Conservation (phyloP, 2,329 filamentous ascomycete genomes). For the Aspergillus persii region DNA sequence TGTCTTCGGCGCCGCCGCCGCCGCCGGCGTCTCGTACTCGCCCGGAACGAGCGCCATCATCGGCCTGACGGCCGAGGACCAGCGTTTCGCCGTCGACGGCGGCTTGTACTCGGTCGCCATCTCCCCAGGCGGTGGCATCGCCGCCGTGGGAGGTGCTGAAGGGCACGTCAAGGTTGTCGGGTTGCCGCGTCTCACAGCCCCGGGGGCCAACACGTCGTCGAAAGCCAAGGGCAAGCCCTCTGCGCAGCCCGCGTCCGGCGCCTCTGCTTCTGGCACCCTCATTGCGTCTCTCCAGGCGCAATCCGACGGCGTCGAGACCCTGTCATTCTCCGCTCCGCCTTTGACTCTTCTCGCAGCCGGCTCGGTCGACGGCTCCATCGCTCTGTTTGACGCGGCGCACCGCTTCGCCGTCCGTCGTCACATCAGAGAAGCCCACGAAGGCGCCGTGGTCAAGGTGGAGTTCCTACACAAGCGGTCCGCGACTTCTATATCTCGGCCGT, state of each 20-base stretch:
- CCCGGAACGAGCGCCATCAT: conserved; percentile 66
- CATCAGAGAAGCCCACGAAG: conserved; percentile 78
- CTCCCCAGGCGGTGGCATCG: conserved; percentile 73
- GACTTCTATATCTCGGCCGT: conserved; percentile 45
- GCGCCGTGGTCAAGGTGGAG: conserved; percentile 88
- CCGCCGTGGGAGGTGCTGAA: conserved; percentile 83
- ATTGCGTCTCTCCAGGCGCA: conserved; percentile 82
- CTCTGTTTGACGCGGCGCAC: conserved; percentile 80
- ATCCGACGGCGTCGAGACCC: conserved; percentile 73
- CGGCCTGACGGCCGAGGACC: conserved; percentile 73
- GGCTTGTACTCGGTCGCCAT: conserved; percentile 86
- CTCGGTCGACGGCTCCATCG: conserved; percentile 68
- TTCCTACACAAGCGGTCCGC: conserved; percentile 60
- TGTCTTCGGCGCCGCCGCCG: conserved; percentile 75
- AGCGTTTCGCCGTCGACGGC: conserved; percentile 87
- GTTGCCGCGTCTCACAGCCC: conserved; percentile 62
- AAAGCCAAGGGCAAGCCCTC: conserved; percentile 52
- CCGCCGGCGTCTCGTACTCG: conserved; percentile 56
- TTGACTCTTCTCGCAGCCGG: conserved; percentile 61
- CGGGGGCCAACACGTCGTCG: conserved; percentile 41
- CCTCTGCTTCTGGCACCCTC: conserved; percentile 63
- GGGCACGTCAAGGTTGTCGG: conserved; percentile 83
- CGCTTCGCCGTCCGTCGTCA: conserved; percentile 83
- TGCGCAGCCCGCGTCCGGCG: conserved; percentile 32
- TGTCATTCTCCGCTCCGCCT: conserved; percentile 62